Conservation (phyloP, 176 grass and related monocot genomes). For the Oryza glumipatula region DNA sequence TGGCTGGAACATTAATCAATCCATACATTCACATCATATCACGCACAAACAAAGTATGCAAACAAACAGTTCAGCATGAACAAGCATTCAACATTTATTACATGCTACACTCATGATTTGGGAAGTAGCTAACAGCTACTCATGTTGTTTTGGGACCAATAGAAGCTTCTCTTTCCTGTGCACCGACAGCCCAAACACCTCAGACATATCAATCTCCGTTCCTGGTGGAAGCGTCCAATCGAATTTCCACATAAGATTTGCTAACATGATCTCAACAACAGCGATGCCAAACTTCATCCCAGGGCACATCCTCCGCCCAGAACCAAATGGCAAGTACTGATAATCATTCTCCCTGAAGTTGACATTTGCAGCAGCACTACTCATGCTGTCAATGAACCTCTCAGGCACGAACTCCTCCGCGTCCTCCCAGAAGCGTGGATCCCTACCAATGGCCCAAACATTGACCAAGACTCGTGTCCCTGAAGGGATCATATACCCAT, state of each 20-base stretch:
- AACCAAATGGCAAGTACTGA: conserved; percentile 16
- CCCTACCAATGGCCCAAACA: neutral
- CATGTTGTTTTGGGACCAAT: too few species aligned
- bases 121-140: too few species aligned
- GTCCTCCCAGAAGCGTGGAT: neutral
- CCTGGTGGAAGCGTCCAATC: neutral
- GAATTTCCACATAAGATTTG: neutral
- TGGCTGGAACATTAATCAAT: too few species aligned
- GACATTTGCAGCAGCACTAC: neutral
- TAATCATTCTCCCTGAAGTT: neutral
- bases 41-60: too few species aligned
- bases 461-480: neutral
- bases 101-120: too few species aligned
- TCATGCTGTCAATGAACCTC: neutral
- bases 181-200: too few species aligned
- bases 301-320: neutral
- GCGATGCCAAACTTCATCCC: neutral
- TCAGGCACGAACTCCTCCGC: conserved; percentile 1
- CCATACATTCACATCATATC: too few species aligned
- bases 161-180: too few species aligned
- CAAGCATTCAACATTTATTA: too few species aligned
- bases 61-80: too few species aligned
- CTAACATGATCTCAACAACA: neutral
- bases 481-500: neutral
- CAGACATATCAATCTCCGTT: too few species aligned